phyloP scores from a whole-genome alignment of 2,329 filamentous ascomycete genomes.

The Nakataea oryzae region DNA sequence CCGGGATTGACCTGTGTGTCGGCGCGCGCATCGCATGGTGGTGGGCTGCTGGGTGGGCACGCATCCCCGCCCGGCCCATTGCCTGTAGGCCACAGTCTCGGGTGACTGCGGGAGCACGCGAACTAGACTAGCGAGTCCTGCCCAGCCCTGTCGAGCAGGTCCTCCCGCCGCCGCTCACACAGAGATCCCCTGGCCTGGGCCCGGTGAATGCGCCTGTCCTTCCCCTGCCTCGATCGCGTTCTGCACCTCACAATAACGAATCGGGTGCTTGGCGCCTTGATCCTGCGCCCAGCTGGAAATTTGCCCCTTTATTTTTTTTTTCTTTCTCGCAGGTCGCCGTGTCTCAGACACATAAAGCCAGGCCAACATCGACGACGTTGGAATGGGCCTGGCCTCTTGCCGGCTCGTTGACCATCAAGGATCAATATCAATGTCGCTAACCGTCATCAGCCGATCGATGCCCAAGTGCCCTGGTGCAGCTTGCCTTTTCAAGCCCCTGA shows the following conservation, averaged over 20 bases:
- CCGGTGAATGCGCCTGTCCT: background rate
- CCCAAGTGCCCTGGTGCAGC: background rate
- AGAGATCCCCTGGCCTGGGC: background rate
- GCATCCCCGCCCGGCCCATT: too few relatives aligned
- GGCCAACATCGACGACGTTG: background rate
- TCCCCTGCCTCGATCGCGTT: background rate
- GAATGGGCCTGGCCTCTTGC: background rate
- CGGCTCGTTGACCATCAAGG: background rate
- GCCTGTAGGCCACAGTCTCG: too few relatives aligned
- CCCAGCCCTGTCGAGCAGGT: background rate
- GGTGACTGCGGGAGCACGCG: too few relatives aligned
- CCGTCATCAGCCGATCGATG: background rate
- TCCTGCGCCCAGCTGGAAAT: background rate
- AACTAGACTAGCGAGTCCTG: too few relatives aligned
- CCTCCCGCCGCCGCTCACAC: background rate
- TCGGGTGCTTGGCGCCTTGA: background rate
- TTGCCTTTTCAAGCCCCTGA: background rate
- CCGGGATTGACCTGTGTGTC: background rate
- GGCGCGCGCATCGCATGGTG: background rate
- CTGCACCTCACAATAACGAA: background rate
- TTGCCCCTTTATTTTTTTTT: background rate
- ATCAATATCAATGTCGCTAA: background rate
- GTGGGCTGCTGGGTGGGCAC: background rate
- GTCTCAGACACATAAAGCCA: background rate
- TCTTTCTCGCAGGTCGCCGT: background rate